Evolutionary conservation across 345 rosid species (phyloP), one percentile per base, ranked within the genome.

Genomic region (Kernera saxatilis): DNA sequence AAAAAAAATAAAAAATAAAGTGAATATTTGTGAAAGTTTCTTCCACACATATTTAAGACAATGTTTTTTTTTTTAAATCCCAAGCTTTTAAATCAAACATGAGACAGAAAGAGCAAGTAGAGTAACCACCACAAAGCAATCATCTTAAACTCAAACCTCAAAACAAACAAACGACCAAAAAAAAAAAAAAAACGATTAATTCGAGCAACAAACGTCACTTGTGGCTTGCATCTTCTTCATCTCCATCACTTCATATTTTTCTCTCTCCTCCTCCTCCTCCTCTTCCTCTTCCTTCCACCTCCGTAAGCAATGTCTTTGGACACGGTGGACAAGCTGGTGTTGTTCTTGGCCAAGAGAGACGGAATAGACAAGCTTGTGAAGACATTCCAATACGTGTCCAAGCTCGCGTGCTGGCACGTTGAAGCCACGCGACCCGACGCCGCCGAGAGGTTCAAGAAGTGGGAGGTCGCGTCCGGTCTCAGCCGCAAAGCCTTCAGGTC

Each of bases 331-430:
- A 94, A 87, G 82, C 83, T 94, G 29, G 97, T 94, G 22, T 78
- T 89, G 77, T 94, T 91, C 83, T 83, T 91, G 5, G 97, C 99
- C 17, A 94, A 89, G 77, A 74, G 97, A 77, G 99, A 94, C 22
- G 99, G 99, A 43, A 94, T 94, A 56, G 99, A 94, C 84, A 94
- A 94, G 83, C 96, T 94, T 19, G 97, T 94, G 61, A 94, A 94
- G 81, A 94, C 99, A 39, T 94, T 94, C 77, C 99, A 94, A 36
- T 94, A 94, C 45, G 96, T 94, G 8, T 84, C 99, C 27, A 94
- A 94, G 86, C 96, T 94, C 13, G 96, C 82, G 14, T 83, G 85
- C 80, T 89, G 96, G 95, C 93, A 69, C 6, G 77, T 57, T 5
- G 93, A 91, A 65, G 21, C 86, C 65, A 67, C 82, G 2, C 71